Evolutionary conservation across 139 green algal genomes (phyloP).

Genomic region (Chlamydomonas incerta): DNA sequence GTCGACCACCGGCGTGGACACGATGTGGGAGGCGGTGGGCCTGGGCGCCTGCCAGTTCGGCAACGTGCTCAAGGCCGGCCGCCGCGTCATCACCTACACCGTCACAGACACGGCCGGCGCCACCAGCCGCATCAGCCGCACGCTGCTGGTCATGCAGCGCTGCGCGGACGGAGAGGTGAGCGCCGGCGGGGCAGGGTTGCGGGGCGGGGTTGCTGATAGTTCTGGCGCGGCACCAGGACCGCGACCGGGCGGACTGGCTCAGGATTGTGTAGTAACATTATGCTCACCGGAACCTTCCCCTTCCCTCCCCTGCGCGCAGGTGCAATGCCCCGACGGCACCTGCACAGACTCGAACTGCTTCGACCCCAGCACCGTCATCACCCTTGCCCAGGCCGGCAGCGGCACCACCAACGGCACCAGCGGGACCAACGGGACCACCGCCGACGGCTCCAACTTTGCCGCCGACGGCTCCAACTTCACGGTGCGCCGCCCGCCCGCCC

Average conservation of each 20-base stretch:
- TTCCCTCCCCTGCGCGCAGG: not conserved
- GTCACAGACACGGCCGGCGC: conserved; percentile 18
- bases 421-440: too few species aligned
- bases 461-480: not conserved
- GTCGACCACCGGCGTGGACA: not conserved
- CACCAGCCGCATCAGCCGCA: not conserved
- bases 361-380: too few species aligned
- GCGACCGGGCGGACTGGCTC: too few species aligned
- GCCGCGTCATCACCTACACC: conserved; percentile 18
- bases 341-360: conserved; percentile 33
- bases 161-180: conserved; percentile 21
- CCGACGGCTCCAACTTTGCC: not conserved
- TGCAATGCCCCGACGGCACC: conserved; percentile 36
- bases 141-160: conserved; percentile 14
- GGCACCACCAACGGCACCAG: too few species aligned
- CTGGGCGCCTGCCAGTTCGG: conserved; percentile 20
- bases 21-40: conserved; percentile 29
- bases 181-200: too few species aligned
- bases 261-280: too few species aligned
- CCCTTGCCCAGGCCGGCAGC: too few species aligned
- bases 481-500: too few species aligned
- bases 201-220: too few species aligned
- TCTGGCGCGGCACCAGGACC: too few species aligned
- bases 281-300: not conserved
- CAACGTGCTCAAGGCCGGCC: not conserved